These are phyloP conservation scores for Nicotiana undulata DNA, from an alignment of 257 asterid genomes.

Conservation along the genomic window DNA sequence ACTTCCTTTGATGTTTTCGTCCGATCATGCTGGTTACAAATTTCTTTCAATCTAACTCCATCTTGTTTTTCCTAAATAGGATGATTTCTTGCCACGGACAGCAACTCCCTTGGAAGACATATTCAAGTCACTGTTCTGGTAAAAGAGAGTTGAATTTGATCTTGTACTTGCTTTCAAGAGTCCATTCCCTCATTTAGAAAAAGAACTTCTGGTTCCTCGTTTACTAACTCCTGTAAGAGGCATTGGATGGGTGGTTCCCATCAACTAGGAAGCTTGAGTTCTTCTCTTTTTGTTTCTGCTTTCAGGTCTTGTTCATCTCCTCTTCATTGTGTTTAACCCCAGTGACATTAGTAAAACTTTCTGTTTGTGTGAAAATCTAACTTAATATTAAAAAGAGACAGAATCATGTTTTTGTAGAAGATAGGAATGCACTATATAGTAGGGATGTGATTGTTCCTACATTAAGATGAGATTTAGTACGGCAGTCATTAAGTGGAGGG, in stretches of 20 bases:
- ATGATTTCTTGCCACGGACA: constrained; percentile 86
- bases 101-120: constrained; percentile 95
- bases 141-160: constrained; percentile 9
- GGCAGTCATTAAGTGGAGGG: not conserved
- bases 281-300: not conserved
- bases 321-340: not conserved
- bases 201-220: not conserved
- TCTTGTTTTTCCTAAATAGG: constrained; percentile 39
- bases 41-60: not conserved
- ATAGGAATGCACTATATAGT: not conserved
- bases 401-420: not conserved
- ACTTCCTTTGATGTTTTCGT: not conserved
- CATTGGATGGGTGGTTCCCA: not conserved
- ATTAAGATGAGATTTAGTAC: not conserved
- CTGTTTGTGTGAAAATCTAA: not conserved
- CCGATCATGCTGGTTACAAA: not conserved
- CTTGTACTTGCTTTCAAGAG: not conserved
- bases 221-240: not conserved
- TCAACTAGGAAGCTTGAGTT: not conserved
- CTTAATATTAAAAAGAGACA: not conserved
- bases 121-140: constrained; percentile 88
- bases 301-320: not conserved
- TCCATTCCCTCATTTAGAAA: not conserved
- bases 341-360: not conserved
- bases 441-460: not conserved